A percentile compares a stretch with the other conserved stretches of the same genome.
These are phyloP conservation scores for Penicillium bovifimosum DNA, from an alignment of 495 filamentous ascomycete species.

Conservation along the genomic window DNA sequence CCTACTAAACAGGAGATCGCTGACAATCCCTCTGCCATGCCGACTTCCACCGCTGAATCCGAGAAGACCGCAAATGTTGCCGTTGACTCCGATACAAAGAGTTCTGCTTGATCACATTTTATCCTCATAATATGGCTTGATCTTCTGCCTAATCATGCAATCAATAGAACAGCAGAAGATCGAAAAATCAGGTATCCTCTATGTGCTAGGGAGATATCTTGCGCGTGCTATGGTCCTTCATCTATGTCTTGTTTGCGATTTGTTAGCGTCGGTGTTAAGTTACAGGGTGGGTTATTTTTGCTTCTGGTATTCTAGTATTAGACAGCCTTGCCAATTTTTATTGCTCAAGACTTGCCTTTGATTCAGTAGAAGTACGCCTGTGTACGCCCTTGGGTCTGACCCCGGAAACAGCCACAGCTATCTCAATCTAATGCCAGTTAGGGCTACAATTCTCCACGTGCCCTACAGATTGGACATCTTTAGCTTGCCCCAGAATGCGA, in stretches of 20 bases:
- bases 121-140: background rate
- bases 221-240: conserved; percentile 5
- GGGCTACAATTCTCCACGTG: too few relatives aligned
- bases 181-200: background rate
- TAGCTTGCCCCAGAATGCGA: background rate
- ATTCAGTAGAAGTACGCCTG: background rate
- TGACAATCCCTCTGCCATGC: background rate
- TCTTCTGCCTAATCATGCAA: background rate
- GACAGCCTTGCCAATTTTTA: background rate
- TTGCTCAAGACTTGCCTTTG: background rate
- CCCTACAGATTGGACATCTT: background rate
- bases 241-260: background rate
- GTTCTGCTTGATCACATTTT: background rate
- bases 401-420: too few relatives aligned
- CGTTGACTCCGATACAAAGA: background rate
- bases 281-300: background rate
- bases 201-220: background rate
- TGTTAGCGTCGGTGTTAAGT: conserved; percentile 17
- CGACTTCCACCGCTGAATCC: background rate
- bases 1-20: background rate
- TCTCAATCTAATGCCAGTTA: too few relatives aligned
- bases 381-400: background rate
- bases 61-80: background rate
- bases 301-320: background rate
- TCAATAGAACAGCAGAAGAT: background rate